A percentile compares a stretch with the other conserved stretches of the same genome.
Conservation (phyloP, 805 yeast species). For the Candida sanyiensis region DNA sequence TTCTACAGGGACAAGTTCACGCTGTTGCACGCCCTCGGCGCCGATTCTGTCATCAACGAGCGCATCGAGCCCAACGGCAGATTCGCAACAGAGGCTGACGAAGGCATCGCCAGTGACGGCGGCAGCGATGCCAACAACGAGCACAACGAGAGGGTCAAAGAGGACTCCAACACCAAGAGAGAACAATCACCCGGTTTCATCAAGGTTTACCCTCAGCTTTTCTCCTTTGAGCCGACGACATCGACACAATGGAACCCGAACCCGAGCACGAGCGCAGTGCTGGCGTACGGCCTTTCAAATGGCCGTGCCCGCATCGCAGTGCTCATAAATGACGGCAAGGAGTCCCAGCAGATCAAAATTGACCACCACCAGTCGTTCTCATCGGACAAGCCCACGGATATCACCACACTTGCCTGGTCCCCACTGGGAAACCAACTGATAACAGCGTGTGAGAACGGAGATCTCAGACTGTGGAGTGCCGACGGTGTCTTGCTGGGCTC, state of each 20-base stretch:
- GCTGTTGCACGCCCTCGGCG: constrained; percentile 48
- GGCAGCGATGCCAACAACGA: constrained; percentile 5
- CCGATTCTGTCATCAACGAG: constrained; percentile 33
- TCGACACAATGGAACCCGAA: constrained; percentile 56
- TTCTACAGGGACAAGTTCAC: constrained; percentile 33
- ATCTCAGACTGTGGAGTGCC: constrained; percentile 69
- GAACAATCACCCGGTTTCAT: constrained; percentile 25
- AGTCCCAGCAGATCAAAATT: constrained; percentile 12
- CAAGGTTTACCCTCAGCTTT: constrained; percentile 33
- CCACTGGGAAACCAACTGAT: constrained; percentile 56
- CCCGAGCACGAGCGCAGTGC: constrained; percentile 30
- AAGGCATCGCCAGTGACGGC: constrained; percentile 15
- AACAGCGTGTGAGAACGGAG: constrained; percentile 67
- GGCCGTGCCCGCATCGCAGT: constrained; percentile 43
- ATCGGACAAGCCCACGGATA: constrained; percentile 16
- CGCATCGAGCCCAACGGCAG: constrained; percentile 27
- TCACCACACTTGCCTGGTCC: constrained; percentile 52
- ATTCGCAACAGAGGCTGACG: constrained; percentile 30
- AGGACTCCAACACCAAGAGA: background rate
- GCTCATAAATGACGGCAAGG: constrained; percentile 24
- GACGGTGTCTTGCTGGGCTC: constrained; percentile 61
- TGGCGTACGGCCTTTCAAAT: constrained; percentile 52
- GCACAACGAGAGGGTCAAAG: background rate
- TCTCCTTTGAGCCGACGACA: constrained; percentile 39
- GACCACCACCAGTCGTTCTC: constrained; percentile 29